These are phyloP conservation scores for Jackrogersella multiformis DNA, from an alignment of 495 filamentous ascomycete species.

Conservation along the genomic window DNA sequence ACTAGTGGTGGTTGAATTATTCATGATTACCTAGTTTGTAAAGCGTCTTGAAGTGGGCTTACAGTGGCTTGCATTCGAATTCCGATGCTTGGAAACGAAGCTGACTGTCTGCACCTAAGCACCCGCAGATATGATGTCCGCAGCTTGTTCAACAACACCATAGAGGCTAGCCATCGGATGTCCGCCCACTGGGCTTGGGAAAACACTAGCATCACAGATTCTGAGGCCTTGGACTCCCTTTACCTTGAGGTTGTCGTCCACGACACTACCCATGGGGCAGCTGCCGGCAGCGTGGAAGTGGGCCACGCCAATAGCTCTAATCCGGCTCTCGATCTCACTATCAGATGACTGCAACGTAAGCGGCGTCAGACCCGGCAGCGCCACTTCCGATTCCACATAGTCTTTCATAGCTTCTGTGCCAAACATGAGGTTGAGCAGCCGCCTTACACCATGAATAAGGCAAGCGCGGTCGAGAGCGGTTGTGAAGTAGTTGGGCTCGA, in stretches of 20 bases:
- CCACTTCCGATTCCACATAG: slow-evolving; percentile 19
- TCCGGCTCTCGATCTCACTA: slow-evolving; percentile 11
- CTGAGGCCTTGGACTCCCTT: slow-evolving; percentile 45
- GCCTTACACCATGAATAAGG: slow-evolving; percentile 8
- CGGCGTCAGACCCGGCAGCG: slow-evolving; percentile 1
- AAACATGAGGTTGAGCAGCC: slow-evolving; percentile 10
- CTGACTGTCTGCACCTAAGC: not conserved
- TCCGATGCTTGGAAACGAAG: not conserved
- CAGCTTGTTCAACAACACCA: slow-evolving; percentile 28
- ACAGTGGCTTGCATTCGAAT: not conserved
- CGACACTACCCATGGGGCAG: slow-evolving; percentile 28
- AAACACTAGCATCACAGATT: slow-evolving; percentile 54
- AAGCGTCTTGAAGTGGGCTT: not conserved
- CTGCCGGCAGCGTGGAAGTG: slow-evolving; percentile 18
- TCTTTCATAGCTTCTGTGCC: not conserved
- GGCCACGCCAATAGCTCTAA: not conserved
- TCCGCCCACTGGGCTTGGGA: slow-evolving; percentile 41
- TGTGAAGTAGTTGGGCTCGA: slow-evolving; percentile 55
- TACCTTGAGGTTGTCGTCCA: slow-evolving; percentile 47
- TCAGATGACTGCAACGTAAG: slow-evolving; percentile 2
- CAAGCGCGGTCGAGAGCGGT: slow-evolving; percentile 39
- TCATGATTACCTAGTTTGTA: not conserved
- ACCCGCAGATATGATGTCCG: slow-evolving; percentile 15
- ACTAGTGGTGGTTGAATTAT: not conserved
- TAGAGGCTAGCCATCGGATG: slow-evolving; percentile 27